Evolutionary conservation across 306 rosid species (phyloP).

Genomic region (Gynostemma pentaphyllum): DNA sequence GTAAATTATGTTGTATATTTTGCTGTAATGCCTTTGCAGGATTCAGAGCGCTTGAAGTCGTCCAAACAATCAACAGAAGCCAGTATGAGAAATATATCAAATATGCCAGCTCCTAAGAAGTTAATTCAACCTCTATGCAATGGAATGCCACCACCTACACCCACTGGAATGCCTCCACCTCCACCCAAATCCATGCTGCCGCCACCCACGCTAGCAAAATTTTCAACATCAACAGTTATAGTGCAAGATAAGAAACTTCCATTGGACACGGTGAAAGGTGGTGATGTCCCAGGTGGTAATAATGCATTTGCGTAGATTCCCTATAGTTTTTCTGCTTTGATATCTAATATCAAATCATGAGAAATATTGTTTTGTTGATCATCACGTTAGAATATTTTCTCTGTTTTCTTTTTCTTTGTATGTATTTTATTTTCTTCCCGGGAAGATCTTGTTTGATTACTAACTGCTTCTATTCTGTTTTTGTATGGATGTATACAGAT

Average conservation of each 20-base stretch:
- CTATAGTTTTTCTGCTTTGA: background rate
- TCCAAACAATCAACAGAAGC: conserved; percentile 24
- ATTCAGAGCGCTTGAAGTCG: conserved; percentile 24
- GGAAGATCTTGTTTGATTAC: background rate
- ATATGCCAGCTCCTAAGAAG: conserved; percentile 81
- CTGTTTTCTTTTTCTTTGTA: background rate
- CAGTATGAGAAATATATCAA: conserved; percentile 51
- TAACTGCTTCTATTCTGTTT: background rate
- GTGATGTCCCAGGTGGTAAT: conserved; percentile 62
- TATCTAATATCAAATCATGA: background rate
- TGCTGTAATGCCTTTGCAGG: conserved; percentile 45
- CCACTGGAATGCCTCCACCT: conserved; percentile 42
- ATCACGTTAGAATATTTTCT: background rate
- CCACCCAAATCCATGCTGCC: conserved; percentile 42
- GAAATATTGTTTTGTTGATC: background rate
- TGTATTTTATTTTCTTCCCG: background rate
- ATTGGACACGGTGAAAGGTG: conserved; percentile 25
- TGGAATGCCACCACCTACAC: conserved; percentile 44
- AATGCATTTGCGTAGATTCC: conserved; percentile 3
- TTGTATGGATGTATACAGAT: conserved; percentile 26
- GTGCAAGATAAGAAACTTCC: conserved; percentile 30
- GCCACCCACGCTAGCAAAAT: conserved; percentile 59
- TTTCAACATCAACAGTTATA: conserved; percentile 24
- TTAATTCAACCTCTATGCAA: conserved; percentile 31
- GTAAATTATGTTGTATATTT: conserved; percentile 28